Percentiles rank a stretch among this genome's conserved stretches.
Conservation (phyloP, 2,329 filamentous ascomycete species). For the Aspergillus caelatus region DNA sequence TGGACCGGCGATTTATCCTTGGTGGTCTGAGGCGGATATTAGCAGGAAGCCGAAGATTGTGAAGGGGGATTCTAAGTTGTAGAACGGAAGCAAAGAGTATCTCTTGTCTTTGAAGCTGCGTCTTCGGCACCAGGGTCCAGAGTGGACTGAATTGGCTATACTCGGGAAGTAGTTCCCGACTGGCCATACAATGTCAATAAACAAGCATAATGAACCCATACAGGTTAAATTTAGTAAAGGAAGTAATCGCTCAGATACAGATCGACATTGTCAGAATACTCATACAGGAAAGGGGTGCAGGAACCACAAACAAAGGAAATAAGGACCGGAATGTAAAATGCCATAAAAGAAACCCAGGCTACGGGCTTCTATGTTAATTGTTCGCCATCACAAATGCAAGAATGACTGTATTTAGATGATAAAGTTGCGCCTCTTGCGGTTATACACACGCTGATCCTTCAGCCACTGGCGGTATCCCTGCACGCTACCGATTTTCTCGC, state of each 20-base stretch:
- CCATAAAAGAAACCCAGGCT: background rate
- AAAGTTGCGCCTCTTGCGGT: slow-evolving; percentile 72
- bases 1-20: slow-evolving; percentile 64
- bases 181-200: background rate
- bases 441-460: slow-evolving; percentile 96
- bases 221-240: background rate
- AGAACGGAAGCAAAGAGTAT: background rate
- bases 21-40: slow-evolving; percentile 65
- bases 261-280: slow-evolving; percentile 6
- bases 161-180: too few relatives aligned
- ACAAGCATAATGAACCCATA: background rate
- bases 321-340: background rate
- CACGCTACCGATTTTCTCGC: slow-evolving; percentile 96
- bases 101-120: background rate
- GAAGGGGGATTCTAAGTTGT: slow-evolving; percentile 29
- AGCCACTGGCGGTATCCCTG: slow-evolving; percentile 91
- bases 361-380: background rate
- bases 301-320: slow-evolving; percentile 1
- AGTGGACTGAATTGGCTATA: background rate
- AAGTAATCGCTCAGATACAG: slow-evolving; percentile 5
- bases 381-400: slow-evolving; percentile 3
- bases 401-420: slow-evolving; percentile 30
- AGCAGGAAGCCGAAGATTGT: slow-evolving; percentile 24
- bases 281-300: slow-evolving; percentile 4
- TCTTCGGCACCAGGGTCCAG: background rate